These are phyloP conservation scores for Termitomyces sp. DNA, from an alignment of 768 basidiomycete species.

Conservation along the genomic window DNA sequence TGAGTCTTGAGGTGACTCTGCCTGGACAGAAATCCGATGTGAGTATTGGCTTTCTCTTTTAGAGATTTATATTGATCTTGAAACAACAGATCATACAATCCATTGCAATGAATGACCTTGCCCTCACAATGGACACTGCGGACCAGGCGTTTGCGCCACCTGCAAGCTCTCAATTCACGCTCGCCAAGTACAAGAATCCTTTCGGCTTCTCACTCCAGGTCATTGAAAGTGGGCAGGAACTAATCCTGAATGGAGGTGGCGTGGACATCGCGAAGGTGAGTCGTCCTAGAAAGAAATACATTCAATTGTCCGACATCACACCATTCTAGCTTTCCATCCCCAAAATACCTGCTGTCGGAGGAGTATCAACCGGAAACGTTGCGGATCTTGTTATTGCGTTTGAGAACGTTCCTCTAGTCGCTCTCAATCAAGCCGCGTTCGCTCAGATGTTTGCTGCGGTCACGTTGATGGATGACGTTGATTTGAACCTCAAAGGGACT, in stretches of 20 bases:
- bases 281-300: not conserved
- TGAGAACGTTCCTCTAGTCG: constrained; percentile 49
- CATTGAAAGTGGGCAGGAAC: constrained; percentile 48
- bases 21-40: constrained; percentile 58
- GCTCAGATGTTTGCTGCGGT: constrained; percentile 54
- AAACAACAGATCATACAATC: constrained; percentile 53
- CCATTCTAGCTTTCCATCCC: constrained; percentile 47
- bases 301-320: not conserved
- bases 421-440: constrained; percentile 55
- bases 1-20: constrained; percentile 57
- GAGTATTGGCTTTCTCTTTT: constrained; percentile 10
- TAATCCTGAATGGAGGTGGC: constrained; percentile 47
- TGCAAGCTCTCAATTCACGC: constrained; percentile 51
- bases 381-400: constrained; percentile 58
- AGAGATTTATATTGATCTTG: not conserved
- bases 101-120: constrained; percentile 56
- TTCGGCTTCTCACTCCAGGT: constrained; percentile 76
- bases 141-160: constrained; percentile 57
- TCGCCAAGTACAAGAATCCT: constrained; percentile 66
- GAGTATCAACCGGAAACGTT: constrained; percentile 68
- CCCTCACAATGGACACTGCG: constrained; percentile 45
- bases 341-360: constrained; percentile 43
- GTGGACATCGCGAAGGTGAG: constrained; percentile 51
- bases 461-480: constrained; percentile 42
- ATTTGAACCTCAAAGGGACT: constrained; percentile 50